Evolutionary conservation across 257 asterid species (phyloP).

Genomic region (Nicotiana attenuata): DNA sequence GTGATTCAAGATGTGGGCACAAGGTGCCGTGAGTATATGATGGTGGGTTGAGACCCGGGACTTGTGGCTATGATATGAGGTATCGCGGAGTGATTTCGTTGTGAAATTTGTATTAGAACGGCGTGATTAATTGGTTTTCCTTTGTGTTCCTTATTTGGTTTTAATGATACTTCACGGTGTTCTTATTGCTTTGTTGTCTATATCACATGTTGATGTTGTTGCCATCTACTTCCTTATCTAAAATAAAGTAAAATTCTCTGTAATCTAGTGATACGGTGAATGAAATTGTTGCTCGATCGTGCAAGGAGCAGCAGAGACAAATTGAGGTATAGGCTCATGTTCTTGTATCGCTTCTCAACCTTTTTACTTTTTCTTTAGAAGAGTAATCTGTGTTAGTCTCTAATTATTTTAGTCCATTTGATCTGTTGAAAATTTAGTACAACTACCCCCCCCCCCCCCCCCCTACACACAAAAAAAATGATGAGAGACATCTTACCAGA

Average conservation of each 20-base stretch:
- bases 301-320: constrained; percentile 98
- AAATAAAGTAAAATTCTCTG: constrained; percentile 14
- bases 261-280: constrained; percentile 69
- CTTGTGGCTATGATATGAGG: no score
- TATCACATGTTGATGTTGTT: no score
- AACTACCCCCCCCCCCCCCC: not conserved
- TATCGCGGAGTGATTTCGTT: no score
- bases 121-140: no score
- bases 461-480: no score
- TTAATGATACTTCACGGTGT: no score
- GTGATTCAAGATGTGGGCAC: no score
- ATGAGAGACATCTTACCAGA: not conserved
- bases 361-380: not conserved
- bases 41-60: no score
- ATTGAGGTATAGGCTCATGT: constrained; percentile 56
- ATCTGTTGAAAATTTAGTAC: not conserved
- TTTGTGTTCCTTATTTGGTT: no score
- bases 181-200: no score
- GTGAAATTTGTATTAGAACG: no score
- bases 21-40: no score
- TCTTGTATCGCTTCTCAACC: not conserved
- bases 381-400: not conserved
- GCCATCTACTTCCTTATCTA: not conserved
- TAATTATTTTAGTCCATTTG: not conserved
- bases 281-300: constrained; percentile 89